Percentiles rank a stretch among this genome's conserved stretches.
Evolutionary conservation across 1,284 basidiomycete genomes (phyloP).

Genomic region (Ganoderma multipileum): DNA sequence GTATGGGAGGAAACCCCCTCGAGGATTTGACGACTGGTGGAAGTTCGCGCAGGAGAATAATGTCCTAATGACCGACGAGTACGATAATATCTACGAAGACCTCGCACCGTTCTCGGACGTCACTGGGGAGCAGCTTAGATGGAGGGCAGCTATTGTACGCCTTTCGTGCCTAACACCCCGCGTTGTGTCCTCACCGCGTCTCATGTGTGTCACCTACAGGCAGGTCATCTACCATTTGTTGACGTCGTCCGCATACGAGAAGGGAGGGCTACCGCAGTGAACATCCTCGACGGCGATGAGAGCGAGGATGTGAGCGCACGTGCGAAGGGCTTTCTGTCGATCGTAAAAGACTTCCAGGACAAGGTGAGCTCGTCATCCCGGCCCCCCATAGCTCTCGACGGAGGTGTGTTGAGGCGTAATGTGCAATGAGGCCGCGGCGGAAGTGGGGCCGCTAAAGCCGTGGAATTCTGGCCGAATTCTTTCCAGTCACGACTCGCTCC

Average conservation of each 20-base stretch:
- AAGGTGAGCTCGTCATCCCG: slow-evolving; percentile 50
- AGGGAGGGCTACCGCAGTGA: slow-evolving; percentile 69
- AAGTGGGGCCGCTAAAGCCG: too few species aligned
- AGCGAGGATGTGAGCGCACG: slow-evolving; percentile 79
- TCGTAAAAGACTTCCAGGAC: slow-evolving; percentile 76
- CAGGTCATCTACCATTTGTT: slow-evolving; percentile 82
- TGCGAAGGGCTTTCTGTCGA: slow-evolving; percentile 76
- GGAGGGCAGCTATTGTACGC: slow-evolving; percentile 73
- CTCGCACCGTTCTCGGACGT: slow-evolving; percentile 84
- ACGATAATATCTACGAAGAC: slow-evolving; percentile 83
- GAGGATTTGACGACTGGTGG: slow-evolving; percentile 92
- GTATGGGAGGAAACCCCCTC: slow-evolving; percentile 83
- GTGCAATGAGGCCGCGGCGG: too few species aligned
- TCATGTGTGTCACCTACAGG: slow-evolving; percentile 47
- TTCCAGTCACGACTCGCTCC: too few species aligned
- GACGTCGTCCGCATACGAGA: slow-evolving; percentile 80
- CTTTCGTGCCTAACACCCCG: neutral
- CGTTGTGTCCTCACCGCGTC: neutral
- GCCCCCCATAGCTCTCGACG: neutral
- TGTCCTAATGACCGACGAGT: slow-evolving; percentile 90
- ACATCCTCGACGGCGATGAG: slow-evolving; percentile 64
- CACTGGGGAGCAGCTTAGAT: slow-evolving; percentile 73
- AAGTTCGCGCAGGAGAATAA: slow-evolving; percentile 76
- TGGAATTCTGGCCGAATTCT: too few species aligned
- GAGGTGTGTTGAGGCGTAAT: too few species aligned